Conservation (phyloP, 2,329 filamentous ascomycete genomes). For the Pyrenophora seminiperda region DNA sequence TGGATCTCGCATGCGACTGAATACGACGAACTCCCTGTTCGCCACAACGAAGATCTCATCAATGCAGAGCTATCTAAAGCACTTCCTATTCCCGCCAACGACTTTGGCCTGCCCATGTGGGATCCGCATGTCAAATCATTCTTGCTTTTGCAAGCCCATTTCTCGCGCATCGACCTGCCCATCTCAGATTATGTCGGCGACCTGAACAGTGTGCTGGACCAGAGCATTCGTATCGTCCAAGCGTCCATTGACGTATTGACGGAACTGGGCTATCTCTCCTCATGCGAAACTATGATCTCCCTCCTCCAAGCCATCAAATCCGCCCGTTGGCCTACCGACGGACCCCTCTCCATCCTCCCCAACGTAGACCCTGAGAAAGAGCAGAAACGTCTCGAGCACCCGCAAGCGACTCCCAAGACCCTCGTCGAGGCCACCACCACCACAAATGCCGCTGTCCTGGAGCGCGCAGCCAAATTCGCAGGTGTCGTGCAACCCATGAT, state of each 20-base stretch:
- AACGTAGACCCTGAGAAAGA: constrained; percentile 62
- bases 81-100: constrained; percentile 70
- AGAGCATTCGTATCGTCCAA: constrained; percentile 95
- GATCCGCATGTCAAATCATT: constrained; percentile 98
- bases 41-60: constrained; percentile 97
- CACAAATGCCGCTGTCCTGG: constrained; percentile 28
- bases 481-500: constrained; percentile 55
- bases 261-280: constrained; percentile 81
- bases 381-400: constrained; percentile 51
- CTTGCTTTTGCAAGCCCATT: constrained; percentile 89
- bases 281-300: constrained; percentile 78
- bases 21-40: constrained; percentile 96
- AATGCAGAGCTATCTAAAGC: constrained; percentile 87
- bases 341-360: constrained; percentile 78
- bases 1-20: constrained; percentile 96
- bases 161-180: constrained; percentile 88
- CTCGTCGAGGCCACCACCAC: constrained; percentile 48
- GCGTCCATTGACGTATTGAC: constrained; percentile 92
- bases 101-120: constrained; percentile 85
- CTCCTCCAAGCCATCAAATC: constrained; percentile 92
- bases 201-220: constrained; percentile 84
- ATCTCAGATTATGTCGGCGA: constrained; percentile 98
- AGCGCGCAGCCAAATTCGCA: constrained; percentile 55
- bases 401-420: constrained; percentile 39
- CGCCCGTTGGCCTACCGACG: constrained; percentile 86